These are phyloP conservation scores for Rosellinia necatrix DNA, from an alignment of 2,329 filamentous ascomycete genomes.

Conservation along the genomic window DNA sequence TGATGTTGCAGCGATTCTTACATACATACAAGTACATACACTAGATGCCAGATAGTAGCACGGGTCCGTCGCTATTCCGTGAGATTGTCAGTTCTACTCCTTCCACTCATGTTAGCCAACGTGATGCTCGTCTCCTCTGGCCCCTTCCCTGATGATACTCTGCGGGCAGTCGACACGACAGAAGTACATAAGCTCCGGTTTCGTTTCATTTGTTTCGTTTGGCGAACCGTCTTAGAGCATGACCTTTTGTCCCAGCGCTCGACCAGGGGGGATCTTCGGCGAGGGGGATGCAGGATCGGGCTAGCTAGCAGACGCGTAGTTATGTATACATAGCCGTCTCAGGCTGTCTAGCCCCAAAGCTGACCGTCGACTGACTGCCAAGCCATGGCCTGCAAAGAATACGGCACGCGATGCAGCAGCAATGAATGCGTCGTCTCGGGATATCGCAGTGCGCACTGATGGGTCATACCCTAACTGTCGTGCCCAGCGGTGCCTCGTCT, in stretches of 20 bases:
- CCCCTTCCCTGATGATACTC: not conserved
- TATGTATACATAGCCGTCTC: not conserved
- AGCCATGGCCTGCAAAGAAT: constrained; percentile 8
- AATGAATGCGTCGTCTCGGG: constrained; percentile 4
- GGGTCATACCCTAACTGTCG: too few species aligned
- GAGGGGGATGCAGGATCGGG: not conserved
- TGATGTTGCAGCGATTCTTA: constrained; percentile 14
- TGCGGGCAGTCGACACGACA: not conserved
- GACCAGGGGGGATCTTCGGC: not conserved
- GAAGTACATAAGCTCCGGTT: not conserved
- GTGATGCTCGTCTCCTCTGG: not conserved
- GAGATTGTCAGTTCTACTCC: not conserved
- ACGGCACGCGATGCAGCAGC: constrained; percentile 11
- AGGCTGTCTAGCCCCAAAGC: constrained; percentile 9
- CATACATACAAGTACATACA: too few species aligned
- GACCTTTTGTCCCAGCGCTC: not conserved
- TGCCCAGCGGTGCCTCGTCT: too few species aligned
- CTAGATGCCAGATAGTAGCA: too few species aligned
- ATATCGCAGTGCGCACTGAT: not conserved
- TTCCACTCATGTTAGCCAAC: not conserved
- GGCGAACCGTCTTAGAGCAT: not conserved
- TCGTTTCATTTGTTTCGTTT: constrained; percentile 6
- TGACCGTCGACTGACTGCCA: constrained; percentile 1
- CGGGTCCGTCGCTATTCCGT: not conserved
- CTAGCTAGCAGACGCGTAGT: not conserved